Base-by-base conservation (phyloP, 2,329 filamentous ascomycete genomes). In the Penicillium sp. region DNA sequence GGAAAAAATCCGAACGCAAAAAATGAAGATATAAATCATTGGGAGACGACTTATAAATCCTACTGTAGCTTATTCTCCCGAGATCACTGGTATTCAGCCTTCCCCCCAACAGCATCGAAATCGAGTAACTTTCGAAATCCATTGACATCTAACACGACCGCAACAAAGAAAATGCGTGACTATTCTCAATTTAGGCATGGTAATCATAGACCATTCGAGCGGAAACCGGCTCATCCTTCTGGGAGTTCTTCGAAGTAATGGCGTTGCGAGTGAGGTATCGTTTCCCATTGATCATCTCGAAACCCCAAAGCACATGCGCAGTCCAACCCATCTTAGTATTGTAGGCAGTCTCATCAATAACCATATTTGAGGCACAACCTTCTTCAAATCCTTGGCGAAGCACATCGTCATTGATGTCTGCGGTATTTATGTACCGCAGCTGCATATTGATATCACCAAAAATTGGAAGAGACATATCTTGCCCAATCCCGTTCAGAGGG, bases 291-390 rank as follows among this genome's bases (percentile, higher is more conserved):
- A 65, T 54, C 10, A 49, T 31, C 33, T 65, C 63, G 53, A 65
- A 65, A 6, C 54, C 62, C 63, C 63, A 65, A 21, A 62, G 29
- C 3, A 64, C 63, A 33, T 42, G 54, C 7, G 62, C 60, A 3
- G 62, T 39, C 63, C 63, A 65, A 11, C 53, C 60, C 44, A 61
- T 64, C 10, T 48, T 44, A 6, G 26, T 2, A 45, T 63, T 61
- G 2, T 50, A 27, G 11, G 58, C 60, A 13, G 47, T 14, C 46
- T 65, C 62, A 16, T 61, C 56, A 45, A 64, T 64, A 0, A 60
- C 58, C 9, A 37, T 55, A 2, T 39, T 51, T 1, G 39, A 50
- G 10, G 54, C 23, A 31, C 57, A 55, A 1, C 16, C 53, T 14
- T 52, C 46, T 14, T 31, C 26, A 5, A 62, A 16, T 4, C 7